Percentiles rank a stretch among this genome's conserved stretches.
Conservation (phyloP, 257 asterid genomes). For the Solanum gracilifrons region DNA sequence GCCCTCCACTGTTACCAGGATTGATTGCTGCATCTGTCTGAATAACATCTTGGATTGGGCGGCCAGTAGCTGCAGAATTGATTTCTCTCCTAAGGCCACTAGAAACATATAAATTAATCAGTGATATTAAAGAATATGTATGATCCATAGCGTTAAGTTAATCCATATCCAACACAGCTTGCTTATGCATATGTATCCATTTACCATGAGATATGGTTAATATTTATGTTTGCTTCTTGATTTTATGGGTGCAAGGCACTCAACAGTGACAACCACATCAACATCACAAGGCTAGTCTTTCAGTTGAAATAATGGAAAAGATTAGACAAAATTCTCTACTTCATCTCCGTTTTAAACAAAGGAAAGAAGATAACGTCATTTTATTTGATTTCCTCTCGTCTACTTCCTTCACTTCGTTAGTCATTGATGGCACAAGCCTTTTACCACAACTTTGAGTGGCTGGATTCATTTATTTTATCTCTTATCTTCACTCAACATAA, state of each 20-base stretch:
- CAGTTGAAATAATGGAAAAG: background rate
- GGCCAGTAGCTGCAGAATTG: conserved; percentile 97
- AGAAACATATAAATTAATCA: background rate
- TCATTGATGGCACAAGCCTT: background rate
- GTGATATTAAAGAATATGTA: background rate
- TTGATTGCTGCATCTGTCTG: conserved; percentile 99
- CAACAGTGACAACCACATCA: background rate
- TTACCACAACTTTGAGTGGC: background rate
- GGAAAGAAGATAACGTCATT: background rate
- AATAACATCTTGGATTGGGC: conserved; percentile 96
- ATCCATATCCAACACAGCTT: background rate
- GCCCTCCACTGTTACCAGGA: conserved; percentile 99
- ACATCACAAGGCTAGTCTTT: background rate
- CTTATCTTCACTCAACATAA: background rate
- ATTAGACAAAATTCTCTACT: background rate
- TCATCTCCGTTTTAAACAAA: background rate
- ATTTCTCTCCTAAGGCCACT: conserved; percentile 97
- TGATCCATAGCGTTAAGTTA: background rate
- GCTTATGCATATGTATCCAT: background rate
- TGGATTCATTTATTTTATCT: background rate
- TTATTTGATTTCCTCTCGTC: background rate
- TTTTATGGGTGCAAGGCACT: background rate
- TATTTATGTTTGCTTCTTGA: background rate
- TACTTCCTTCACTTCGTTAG: background rate
- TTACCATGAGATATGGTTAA: background rate